These are phyloP conservation scores for Larix sibirica DNA, from an alignment of 83 land plant species.

Conservation along the genomic window DNA sequence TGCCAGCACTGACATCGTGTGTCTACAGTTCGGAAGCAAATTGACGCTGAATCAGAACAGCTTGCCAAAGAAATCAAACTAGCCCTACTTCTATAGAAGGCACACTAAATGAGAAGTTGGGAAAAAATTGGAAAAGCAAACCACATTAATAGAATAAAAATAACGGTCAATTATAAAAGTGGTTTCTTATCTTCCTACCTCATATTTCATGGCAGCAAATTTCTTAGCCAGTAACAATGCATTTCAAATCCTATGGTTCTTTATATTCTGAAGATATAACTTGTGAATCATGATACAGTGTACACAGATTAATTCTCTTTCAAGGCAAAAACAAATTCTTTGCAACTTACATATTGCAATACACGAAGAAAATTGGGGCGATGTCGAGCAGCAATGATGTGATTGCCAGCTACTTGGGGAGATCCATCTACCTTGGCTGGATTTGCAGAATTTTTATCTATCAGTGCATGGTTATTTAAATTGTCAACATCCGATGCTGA, in stretches of 20 bases:
- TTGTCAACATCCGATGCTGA: conserved; percentile 98
- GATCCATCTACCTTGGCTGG: conserved; percentile 46
- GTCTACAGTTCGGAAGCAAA: conserved; percentile 46
- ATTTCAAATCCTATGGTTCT: neutral
- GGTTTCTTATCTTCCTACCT: neutral
- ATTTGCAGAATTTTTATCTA: conserved; percentile 35
- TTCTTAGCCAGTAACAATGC: neutral
- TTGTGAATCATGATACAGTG: neutral
- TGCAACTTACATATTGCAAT: conserved; percentile 65
- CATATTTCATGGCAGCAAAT: neutral
- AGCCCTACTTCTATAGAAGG: neutral
- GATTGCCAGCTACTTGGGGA: conserved; percentile 60
- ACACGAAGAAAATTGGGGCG: conserved; percentile 54
- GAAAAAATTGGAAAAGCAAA: neutral
- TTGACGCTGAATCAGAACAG: neutral
- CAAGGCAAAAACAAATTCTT: neutral
- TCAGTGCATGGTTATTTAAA: conserved; percentile 46
- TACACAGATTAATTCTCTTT: neutral
- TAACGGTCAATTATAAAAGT: neutral
- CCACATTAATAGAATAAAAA: neutral
- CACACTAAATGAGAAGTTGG: neutral
- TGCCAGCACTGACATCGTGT: conserved; percentile 54
- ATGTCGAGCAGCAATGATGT: conserved; percentile 52
- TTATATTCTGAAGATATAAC: neutral
- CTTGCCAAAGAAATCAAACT: neutral